Base-by-base conservation (phyloP, 2,329 filamentous ascomycete species). In the Aspergillus clavatus region DNA sequence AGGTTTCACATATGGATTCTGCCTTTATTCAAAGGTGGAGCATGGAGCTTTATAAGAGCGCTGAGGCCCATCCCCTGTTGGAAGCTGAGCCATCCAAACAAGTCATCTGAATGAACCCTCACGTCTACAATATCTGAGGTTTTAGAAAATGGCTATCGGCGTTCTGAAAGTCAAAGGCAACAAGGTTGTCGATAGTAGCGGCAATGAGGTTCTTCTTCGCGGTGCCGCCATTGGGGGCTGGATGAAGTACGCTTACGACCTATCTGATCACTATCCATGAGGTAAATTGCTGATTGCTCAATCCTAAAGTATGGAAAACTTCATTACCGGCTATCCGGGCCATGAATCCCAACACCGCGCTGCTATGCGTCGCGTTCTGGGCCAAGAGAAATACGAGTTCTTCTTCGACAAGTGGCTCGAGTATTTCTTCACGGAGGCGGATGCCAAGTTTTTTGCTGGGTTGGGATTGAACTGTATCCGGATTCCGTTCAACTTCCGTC, bases 301-400 rank as follows among this genome's bases (percentile, higher is more conserved):
- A 4, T 23, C 19, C 19, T 18, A 24, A 42, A 12, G 66, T 45
- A 79, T 79, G 75, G 78, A 81, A 60, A 82, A 81, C 59, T 82
- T 82, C 68, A 82, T 83, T 51, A 80, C 76, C 1, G 80, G 80
- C n/a, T 83, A 75, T 46, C 69, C 78, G 8, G 80, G 77, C 14
- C 76, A 80, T 40, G 80, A 83, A 56, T 69, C 69, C 18, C 72
- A 81, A 48, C 76, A 80, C 48, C 75, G 79, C 7, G 71, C 71
- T 2, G 73, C 77, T 1, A 72, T 82, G 63, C 65, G 73, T 1
- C 68, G 73, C 43, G 75, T 77, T 0, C 65, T 82, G 0, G 80
- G 80, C 1, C 56, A 72, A 38, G 72, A 81, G 39, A 81, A 79
- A 54, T 75, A 77, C 39, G 70, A 80, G 4, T 82, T 74, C 66